Percentiles rank a stretch among this genome's conserved stretches.
These are phyloP conservation scores for Arabis alpina DNA, from an alignment of 345 rosid species.

Conservation along the genomic window DNA sequence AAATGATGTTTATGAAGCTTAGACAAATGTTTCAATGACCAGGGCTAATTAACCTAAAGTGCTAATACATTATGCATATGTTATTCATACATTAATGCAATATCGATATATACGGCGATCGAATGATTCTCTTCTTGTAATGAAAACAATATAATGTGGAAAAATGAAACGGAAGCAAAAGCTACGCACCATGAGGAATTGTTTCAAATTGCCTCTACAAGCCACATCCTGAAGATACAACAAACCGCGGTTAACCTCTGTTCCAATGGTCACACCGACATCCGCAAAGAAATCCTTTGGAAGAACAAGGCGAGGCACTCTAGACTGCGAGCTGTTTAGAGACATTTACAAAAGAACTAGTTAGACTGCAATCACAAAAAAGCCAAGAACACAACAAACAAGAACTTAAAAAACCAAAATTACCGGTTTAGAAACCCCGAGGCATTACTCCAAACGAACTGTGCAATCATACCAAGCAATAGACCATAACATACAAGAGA, in stretches of 20 bases:
- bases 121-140: too few species aligned
- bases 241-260: slow-evolving; percentile 68
- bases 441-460: slow-evolving; percentile 83
- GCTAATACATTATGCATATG: slow-evolving; percentile 2
- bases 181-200: slow-evolving; percentile 66
- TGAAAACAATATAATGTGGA: too few species aligned
- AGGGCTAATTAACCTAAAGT: too few species aligned
- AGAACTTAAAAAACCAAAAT: background rate
- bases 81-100: background rate
- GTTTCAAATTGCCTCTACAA: slow-evolving; percentile 75
- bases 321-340: slow-evolving; percentile 59
- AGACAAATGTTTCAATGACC: background rate
- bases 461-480: slow-evolving; percentile 82
- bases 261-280: slow-evolving; percentile 63
- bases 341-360: background rate
- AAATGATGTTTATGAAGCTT: background rate
- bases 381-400: background rate
- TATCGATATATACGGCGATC: too few species aligned
- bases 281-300: slow-evolving; percentile 77
- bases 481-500: slow-evolving; percentile 66
- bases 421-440: slow-evolving; percentile 75
- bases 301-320: slow-evolving; percentile 77
- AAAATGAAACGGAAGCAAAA: background rate
- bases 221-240: slow-evolving; percentile 77
- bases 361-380: slow-evolving; percentile 27